Percentiles rank a stretch among this genome's conserved stretches.
These are phyloP conservation scores for Lipomyces starkeyi DNA, from an alignment of 805 yeast species.

Conservation along the genomic window DNA sequence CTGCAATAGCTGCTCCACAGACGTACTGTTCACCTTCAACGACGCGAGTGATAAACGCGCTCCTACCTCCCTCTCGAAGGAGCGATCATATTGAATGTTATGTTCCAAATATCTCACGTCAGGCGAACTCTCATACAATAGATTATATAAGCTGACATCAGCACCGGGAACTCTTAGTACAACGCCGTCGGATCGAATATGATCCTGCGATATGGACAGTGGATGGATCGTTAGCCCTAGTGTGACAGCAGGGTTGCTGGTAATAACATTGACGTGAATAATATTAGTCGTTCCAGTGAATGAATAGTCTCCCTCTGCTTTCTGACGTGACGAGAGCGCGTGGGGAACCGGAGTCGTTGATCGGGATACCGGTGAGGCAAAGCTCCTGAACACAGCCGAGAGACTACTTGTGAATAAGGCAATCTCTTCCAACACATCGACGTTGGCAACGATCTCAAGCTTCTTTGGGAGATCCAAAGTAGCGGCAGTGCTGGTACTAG, in stretches of 20 bases:
- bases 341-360: conserved; percentile 1
- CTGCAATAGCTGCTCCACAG: conserved; percentile 8
- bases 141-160: conserved; percentile 7
- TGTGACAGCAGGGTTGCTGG: conserved; percentile 2
- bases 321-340: not conserved
- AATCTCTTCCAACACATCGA: conserved; percentile 21
- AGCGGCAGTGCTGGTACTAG: not conserved
- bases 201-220: conserved; percentile 4
- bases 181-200: conserved; percentile 11
- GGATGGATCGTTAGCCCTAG: conserved; percentile 12
- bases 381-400: conserved; percentile 7
- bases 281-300: conserved; percentile 13
- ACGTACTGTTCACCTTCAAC: conserved; percentile 13
- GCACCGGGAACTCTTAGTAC: conserved; percentile 16
- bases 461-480: conserved; percentile 17
- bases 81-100: conserved; percentile 3
- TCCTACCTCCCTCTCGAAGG: not conserved
- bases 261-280: conserved; percentile 7
- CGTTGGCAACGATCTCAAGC: conserved; percentile 14
- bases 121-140: conserved; percentile 9
- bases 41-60: conserved; percentile 10
- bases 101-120: conserved; percentile 11
- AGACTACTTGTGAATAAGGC: conserved; percentile 5
- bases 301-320: not conserved
- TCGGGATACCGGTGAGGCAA: not conserved